Evolutionary conservation across 768 basidiomycete genomes (phyloP), one percentile per base, ranked within the genome.

Genomic region (Solioccasus polychromus): DNA sequence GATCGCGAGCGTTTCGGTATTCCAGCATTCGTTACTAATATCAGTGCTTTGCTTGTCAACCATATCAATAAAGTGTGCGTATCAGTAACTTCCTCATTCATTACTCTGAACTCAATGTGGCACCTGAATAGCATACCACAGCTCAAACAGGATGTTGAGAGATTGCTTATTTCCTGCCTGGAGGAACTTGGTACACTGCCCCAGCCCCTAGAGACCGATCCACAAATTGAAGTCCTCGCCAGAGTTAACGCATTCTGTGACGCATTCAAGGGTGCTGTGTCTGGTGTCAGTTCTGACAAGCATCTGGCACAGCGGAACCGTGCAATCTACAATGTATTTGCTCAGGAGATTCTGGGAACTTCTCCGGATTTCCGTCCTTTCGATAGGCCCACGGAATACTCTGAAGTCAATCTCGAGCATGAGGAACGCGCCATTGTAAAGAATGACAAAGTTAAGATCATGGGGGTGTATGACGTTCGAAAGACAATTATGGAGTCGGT

Each of bases 61-160:
- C 68, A 76, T n/a, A 82, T 85, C 34, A 73, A 76, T 25, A 61
- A 53, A 20, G 73, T 73, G 85, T 85, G 50, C 35, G 78, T 66
- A n/a, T 1, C 19, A 29, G 6, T 9, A 1, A 4, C 14, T 15
- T 14, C 35, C 15, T 15, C 6, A 32, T n/a, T n/a, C n/a, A n/a
- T 22, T 45, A n/a, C 15, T 26, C 11, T 18, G 12, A 11, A 15
- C 41, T 60, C n/a, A 55, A 39, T 24, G 8, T 2, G 0, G 26
- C 9, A 18, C 35, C 46, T 2, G 50, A 50, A 5, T n/a, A 84
- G 82, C 31, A 62, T 84, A 12, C 81, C 80, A 4, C 51, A 55
- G 15, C 67, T 84, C 6, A 66, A 52, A 20, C 40, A 52, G 2
- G 60, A 71, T n/a, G 68, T 80, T 3, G 64, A 70, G 3, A 52